Base-by-base conservation (phyloP, 192 early-diverging fungal species). In the Coemansia sp. region DNA sequence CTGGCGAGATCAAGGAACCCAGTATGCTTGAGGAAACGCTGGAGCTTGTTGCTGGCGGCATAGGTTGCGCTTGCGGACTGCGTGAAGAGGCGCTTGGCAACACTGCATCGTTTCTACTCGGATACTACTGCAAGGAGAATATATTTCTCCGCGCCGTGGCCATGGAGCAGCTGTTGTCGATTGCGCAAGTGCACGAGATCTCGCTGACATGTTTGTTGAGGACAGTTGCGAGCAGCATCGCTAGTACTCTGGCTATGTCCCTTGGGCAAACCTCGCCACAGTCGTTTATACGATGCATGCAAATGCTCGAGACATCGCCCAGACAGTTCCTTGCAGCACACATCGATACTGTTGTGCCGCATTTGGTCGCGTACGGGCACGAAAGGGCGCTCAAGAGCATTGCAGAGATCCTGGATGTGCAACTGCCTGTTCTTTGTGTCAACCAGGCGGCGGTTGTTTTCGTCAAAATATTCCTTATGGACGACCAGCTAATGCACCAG, bases 401-500 rank as follows among this genome's bases (percentile, higher is more conserved):
- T 8, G 79, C 79, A 0, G 59, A 68, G 25, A 70, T 76, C 13
- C 22, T 75, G 17, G 64, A 66, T 36, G 59, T 64, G 3, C 69
- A 53, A 15, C 57, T 82, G 45, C 74, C 79, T 0, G 79, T 82
- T 10, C 62, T 82, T 14, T 82, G 79, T 25, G 70, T 82, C 25
- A 73, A 82, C 45, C 74, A 76, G 17, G 74, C 74, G 2, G 74
- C 73, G 0, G 63, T 59, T 11, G 65, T 82, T 11, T 82, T 82
- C 48, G 65, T 68, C 38, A 72, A 62, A 33, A 82, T 82, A 4
- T 82, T 82, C 27, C 40, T 82, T 41, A 72, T 82, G 60, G 79
- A 82, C 61, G 79, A 82, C 50, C 74, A 76, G 79, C 74, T 64
- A 11, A 82, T 82, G 79, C 69, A 72, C 28, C 56, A 73, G 53